phyloP scores from a whole-genome alignment of 257 asterid genomes.

The Voacanga thouarsii region DNA sequence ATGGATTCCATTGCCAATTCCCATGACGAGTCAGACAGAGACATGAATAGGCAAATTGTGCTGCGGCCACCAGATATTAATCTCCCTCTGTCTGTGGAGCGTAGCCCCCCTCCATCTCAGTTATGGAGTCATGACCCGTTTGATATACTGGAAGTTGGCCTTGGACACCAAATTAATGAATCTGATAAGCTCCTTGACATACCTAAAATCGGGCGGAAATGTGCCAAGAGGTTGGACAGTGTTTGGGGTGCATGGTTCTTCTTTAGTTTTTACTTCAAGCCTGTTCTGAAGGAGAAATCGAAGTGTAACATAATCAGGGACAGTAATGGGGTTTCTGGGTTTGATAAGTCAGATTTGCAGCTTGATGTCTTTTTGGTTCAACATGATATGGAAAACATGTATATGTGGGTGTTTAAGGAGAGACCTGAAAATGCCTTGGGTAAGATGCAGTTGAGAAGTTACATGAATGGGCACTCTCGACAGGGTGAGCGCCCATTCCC shows the following conservation, averaged over 20 bases:
- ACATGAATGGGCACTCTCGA: constrained; percentile 77
- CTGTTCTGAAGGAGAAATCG: constrained; percentile 61
- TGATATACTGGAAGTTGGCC: constrained; percentile 66
- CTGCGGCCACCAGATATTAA: constrained; percentile 68
- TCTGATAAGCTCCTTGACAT: constrained; percentile 42
- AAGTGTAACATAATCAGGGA: constrained; percentile 52
- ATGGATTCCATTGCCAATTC: constrained; percentile 73
- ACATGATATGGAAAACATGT: constrained; percentile 84
- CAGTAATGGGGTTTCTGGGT: constrained; percentile 60
- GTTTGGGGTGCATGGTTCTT: constrained; percentile 90
- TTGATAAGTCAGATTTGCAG: constrained; percentile 60
- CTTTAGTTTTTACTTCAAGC: constrained; percentile 75
- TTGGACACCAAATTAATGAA: constrained; percentile 51
- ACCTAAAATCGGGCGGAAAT: constrained; percentile 52
- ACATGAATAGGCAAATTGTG: constrained; percentile 51
- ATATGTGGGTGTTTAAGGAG: constrained; percentile 84
- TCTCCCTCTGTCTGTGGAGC: constrained; percentile 63
- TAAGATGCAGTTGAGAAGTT: constrained; percentile 76
- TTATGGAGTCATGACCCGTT: constrained; percentile 51
- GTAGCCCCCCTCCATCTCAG: constrained; percentile 55
- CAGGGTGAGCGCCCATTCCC: constrained; percentile 80
- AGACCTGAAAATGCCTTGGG: constrained; percentile 79
- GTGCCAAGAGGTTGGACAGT: constrained; percentile 59
- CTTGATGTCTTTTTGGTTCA: constrained; percentile 72
- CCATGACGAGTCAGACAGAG: constrained; percentile 58